These are phyloP conservation scores for Trifolium fragiferum DNA, from an alignment of 306 rosid species.

Conservation along the genomic window DNA sequence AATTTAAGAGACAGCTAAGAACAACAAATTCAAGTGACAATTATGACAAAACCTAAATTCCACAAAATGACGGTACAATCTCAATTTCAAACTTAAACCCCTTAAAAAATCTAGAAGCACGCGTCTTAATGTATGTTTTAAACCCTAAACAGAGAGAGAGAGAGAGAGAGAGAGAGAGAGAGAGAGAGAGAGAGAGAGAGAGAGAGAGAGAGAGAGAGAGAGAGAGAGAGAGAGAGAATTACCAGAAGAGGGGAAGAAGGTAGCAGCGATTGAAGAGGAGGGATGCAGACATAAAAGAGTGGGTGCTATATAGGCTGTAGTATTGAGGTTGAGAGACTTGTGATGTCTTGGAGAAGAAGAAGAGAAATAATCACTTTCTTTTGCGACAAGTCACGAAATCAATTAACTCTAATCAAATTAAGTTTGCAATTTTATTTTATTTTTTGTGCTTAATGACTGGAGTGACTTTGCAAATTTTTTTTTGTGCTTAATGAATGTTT, in stretches of 20 bases:
- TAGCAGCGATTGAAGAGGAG: neutral
- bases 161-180: neutral
- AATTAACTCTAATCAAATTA: neutral
- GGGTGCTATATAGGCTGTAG: too few species aligned
- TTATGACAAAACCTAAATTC: constrained; percentile 16
- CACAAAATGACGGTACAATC: neutral
- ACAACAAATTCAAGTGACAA: neutral
- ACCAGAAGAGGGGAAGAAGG: neutral
- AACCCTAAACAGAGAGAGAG: neutral
- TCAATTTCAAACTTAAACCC: neutral
- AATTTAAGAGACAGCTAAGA: neutral
- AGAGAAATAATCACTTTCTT: neutral
- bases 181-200: neutral
- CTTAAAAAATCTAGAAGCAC: neutral
- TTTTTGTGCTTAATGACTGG: too few species aligned
- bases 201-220: neutral
- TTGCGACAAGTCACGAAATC: constrained; percentile 5
- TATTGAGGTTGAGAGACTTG: too few species aligned
- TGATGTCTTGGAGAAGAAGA: too few species aligned
- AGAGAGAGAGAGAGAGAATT: neutral
- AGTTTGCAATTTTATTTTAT: too few species aligned
- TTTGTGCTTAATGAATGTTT: too few species aligned
- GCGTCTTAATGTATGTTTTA: neutral
- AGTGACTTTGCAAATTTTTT: too few species aligned
- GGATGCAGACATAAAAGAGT: neutral